Conservation (phyloP, 371 early-diverging fungal species). For the Lichtheimia ornata region DNA sequence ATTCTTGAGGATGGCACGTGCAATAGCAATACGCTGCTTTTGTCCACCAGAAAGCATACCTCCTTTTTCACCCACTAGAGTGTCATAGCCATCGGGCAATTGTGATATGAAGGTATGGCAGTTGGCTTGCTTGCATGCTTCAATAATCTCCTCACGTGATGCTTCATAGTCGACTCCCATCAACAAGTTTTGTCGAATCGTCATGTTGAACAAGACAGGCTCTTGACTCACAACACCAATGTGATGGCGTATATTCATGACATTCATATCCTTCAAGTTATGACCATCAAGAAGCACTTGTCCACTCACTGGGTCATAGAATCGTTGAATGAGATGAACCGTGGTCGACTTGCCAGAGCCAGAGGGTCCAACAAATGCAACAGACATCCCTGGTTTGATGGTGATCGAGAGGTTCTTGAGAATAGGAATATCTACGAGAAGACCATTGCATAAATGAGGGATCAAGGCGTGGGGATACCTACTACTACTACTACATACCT, state of each 20-base stretch:
- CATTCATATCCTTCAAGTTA: slow-evolving; percentile 63
- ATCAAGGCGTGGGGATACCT: background rate
- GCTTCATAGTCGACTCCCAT: slow-evolving; percentile 54
- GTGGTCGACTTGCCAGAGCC: slow-evolving; percentile 91
- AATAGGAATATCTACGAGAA: slow-evolving; percentile 54
- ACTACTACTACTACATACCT: slow-evolving; percentile 24
- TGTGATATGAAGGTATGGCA: slow-evolving; percentile 72
- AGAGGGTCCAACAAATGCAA: slow-evolving; percentile 77
- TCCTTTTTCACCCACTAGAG: slow-evolving; percentile 68
- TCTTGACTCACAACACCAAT: slow-evolving; percentile 89
- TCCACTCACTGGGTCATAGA: slow-evolving; percentile 76
- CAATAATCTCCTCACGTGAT: slow-evolving; percentile 57
- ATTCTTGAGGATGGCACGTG: slow-evolving; percentile 36
- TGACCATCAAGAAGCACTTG: slow-evolving; percentile 67
- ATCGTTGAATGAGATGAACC: slow-evolving; percentile 82
- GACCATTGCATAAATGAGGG: background rate
- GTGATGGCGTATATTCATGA: slow-evolving; percentile 70
- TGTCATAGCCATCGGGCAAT: slow-evolving; percentile 73
- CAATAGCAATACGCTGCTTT: slow-evolving; percentile 42
- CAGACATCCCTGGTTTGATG: slow-evolving; percentile 70
- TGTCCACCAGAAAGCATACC: slow-evolving; percentile 79
- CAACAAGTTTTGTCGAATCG: slow-evolving; percentile 77
- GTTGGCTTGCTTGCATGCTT: slow-evolving; percentile 66
- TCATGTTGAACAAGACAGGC: slow-evolving; percentile 80
- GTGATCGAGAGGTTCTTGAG: slow-evolving; percentile 59